Conservation (phyloP, 257 asterid species). For the Lycium barbarum region DNA sequence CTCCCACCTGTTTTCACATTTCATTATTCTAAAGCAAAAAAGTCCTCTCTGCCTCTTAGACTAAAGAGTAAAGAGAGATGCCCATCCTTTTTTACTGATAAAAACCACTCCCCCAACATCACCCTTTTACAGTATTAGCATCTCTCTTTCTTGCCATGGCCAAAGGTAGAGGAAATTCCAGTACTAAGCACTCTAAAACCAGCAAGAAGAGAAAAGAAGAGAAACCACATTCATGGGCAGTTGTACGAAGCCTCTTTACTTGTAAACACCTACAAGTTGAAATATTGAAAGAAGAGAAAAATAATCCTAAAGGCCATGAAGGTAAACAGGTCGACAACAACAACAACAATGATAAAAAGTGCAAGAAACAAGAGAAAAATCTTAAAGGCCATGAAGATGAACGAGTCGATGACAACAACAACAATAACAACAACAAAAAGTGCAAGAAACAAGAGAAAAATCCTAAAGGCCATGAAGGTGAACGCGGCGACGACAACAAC, state of each 20-base stretch:
- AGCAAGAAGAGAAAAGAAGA: constrained; percentile 15
- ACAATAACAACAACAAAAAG: constrained; percentile 36
- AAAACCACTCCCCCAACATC: neutral
- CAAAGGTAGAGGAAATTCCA: constrained; percentile 20
- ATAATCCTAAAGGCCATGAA: constrained; percentile 1
- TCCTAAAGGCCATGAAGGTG: constrained; percentile 6
- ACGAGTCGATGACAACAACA: neutral
- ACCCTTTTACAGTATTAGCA: neutral
- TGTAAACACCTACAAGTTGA: constrained; percentile 76
- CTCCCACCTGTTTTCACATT: constrained; percentile 27
- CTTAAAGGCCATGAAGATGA: constrained; percentile 9
- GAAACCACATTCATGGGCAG: constrained; percentile 88
- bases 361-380: constrained; percentile 45
- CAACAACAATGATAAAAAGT: constrained; percentile 35
- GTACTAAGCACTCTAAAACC: constrained; percentile 10
- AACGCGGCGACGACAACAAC: neutral
- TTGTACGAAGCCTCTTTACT: constrained; percentile 83
- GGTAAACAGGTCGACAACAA: neutral
- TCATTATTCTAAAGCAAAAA: constrained; percentile 21
- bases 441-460: constrained; percentile 46
- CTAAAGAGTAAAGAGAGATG: constrained; percentile 22
- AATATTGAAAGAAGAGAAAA: constrained; percentile 28
- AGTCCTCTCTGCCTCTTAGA: neutral
- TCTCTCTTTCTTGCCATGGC: constrained; percentile 20
- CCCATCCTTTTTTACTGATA: neutral